phyloP scores from a whole-genome alignment of 306 rosid genomes.

The Coriaria nepalensis region DNA sequence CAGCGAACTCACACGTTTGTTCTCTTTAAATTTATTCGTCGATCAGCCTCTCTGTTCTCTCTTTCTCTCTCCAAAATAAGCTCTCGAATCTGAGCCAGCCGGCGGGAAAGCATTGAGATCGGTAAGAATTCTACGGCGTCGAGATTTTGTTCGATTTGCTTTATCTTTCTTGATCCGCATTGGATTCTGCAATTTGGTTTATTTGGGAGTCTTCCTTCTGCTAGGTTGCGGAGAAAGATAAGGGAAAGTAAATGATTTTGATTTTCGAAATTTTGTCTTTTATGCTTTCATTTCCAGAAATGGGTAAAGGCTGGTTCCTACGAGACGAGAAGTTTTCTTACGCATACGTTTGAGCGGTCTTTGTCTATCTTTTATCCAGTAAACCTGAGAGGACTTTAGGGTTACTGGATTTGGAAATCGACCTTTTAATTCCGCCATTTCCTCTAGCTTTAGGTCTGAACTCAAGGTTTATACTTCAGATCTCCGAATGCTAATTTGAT shows the following conservation, averaged over 20 bases:
- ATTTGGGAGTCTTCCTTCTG: slow-evolving; percentile 13
- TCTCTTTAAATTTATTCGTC: background rate
- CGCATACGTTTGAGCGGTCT: no score
- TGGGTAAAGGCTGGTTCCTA: no score
- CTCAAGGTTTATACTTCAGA: no score
- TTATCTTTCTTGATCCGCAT: background rate
- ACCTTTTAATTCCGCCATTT: no score
- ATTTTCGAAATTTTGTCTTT: background rate
- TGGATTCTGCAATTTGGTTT: background rate
- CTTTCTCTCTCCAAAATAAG: slow-evolving; percentile 6
- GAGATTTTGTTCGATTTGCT: slow-evolving; percentile 2
- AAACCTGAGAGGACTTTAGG: no score
- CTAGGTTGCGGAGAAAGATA: slow-evolving; percentile 13
- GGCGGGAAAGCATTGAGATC: slow-evolving; percentile 27
- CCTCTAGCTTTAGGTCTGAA: no score
- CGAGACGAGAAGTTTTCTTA: no score
- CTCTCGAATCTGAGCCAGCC: slow-evolving; percentile 27
- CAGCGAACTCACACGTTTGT: background rate
- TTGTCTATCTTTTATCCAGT: no score
- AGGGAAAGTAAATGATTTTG: background rate
- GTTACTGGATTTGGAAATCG: no score
- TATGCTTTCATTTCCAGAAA: slow-evolving; percentile 1
- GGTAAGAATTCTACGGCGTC: slow-evolving; percentile 22
- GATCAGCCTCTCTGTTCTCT: background rate
- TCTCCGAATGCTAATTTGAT: no score